Conservation (phyloP, 2,329 filamentous ascomycete genomes). For the Alternaria ventricosa region DNA sequence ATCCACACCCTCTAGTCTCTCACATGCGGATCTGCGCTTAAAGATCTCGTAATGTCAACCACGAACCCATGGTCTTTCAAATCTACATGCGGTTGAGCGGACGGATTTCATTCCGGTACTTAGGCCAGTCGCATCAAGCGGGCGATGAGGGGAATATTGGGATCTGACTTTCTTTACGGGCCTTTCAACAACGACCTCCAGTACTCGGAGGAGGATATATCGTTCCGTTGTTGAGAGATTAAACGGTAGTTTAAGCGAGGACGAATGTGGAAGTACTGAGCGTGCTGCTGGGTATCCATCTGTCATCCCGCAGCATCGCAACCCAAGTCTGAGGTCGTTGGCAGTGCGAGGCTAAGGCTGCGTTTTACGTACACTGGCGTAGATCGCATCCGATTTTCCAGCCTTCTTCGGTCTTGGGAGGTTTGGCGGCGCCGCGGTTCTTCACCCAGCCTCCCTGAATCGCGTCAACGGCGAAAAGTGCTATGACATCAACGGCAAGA, state of each 20-base stretch:
- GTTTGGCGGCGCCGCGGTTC: conserved; percentile 20
- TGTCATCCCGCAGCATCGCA: conserved; percentile 18
- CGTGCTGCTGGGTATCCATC: conserved; percentile 5
- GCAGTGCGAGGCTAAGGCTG: conserved; percentile 18
- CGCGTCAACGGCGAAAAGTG: conserved; percentile 13
- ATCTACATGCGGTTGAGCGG: conserved; percentile 6
- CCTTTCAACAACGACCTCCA: conserved; percentile 3
- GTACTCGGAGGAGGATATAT: background rate
- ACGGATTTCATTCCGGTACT: background rate
- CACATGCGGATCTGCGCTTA: conserved; percentile 30
- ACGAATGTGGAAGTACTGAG: background rate
- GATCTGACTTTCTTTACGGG: conserved; percentile 1
- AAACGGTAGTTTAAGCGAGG: conserved; percentile 3
- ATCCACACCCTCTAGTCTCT: conserved; percentile 11
- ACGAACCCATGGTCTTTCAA: conserved; percentile 15
- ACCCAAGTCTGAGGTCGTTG: conserved; percentile 27
- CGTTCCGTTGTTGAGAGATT: conserved; percentile 17
- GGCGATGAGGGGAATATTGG: background rate
- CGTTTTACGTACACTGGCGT: conserved; percentile 30
- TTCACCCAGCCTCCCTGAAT: conserved; percentile 13
- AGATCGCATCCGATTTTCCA: conserved; percentile 18
- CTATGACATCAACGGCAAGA: conserved; percentile 24
- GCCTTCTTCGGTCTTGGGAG: conserved; percentile 14
- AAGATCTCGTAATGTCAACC: conserved; percentile 34
- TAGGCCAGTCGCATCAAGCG: conserved; percentile 10